phyloP scores from a whole-genome alignment of 2,329 filamentous ascomycete species.

The Penicillium sp. region DNA sequence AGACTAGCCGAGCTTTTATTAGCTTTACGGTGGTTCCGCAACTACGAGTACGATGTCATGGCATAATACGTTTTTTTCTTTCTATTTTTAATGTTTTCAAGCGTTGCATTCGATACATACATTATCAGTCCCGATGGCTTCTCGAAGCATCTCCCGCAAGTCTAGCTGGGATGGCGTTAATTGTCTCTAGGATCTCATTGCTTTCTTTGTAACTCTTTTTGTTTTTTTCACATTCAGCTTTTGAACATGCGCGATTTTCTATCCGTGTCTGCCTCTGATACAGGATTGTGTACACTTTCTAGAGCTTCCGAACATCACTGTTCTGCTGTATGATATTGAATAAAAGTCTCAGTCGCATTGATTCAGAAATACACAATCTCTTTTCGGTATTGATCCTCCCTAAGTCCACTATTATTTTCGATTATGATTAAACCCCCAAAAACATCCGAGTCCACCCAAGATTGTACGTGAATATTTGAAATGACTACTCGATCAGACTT shows the following conservation, averaged over 20 bases:
- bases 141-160: conserved; percentile 28
- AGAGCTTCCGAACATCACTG: not conserved
- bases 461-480: too few species aligned
- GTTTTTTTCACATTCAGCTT: too few species aligned
- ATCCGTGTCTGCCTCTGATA: not conserved
- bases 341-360: not conserved
- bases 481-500: too few species aligned
- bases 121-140: not conserved
- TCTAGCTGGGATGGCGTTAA: conserved; percentile 40
- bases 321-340: not conserved
- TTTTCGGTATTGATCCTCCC: not conserved
- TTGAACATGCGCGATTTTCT: too few species aligned
- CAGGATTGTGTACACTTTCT: not conserved
- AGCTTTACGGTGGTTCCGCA: not conserved
- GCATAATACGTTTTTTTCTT: not conserved
- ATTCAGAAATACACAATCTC: not conserved
- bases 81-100: not conserved
- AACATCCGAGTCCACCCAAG: too few species aligned
- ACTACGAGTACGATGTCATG: not conserved
- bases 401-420: not conserved
- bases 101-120: conserved; percentile 17
- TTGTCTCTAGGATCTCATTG: conserved; percentile 6
- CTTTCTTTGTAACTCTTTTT: not conserved
- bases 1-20: conserved; percentile 34
- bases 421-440: too few species aligned